Evolutionary conservation across 768 basidiomycete genomes (phyloP).

Genomic region (Collybia sordida): DNA sequence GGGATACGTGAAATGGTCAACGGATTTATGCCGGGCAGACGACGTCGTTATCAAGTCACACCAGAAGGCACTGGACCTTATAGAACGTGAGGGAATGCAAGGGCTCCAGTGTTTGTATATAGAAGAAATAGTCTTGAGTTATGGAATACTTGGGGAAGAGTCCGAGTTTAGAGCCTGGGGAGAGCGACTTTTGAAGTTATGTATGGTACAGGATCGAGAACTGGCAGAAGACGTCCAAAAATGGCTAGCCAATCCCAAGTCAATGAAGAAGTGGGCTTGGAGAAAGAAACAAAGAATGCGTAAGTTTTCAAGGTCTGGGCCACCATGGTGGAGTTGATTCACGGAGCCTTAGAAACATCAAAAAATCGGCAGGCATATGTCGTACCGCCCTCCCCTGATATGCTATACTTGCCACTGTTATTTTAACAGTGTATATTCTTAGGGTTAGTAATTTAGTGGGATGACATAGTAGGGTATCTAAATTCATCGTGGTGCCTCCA

Average conservation of each 20-base stretch:
- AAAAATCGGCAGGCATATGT: neutral
- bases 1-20: conserved; percentile 40
- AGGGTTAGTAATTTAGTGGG: too few species aligned
- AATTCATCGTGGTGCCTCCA: too few species aligned
- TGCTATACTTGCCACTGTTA: neutral
- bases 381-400: neutral
- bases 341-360: neutral
- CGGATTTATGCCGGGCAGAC: conserved; percentile 39
- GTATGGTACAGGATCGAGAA: conserved; percentile 22
- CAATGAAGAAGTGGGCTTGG: conserved; percentile 40
- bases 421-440: neutral
- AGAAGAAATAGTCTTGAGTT: conserved; percentile 42
- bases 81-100: conserved; percentile 41
- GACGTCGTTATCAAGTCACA: conserved; percentile 38
- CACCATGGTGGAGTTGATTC: neutral
- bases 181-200: conserved; percentile 23
- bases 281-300: conserved; percentile 36
- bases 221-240: conserved; percentile 25
- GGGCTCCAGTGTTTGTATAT: conserved; percentile 39
- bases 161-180: conserved; percentile 36
- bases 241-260: conserved; percentile 29
- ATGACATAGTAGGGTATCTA: too few species aligned
- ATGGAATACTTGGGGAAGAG: conserved; percentile 39
- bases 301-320: conserved; percentile 16
- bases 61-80: conserved; percentile 33